Evolutionary conservation across 805 yeast species (phyloP), one percentile per base, ranked within the genome.

Genomic region (Ogataea ganodermae): DNA sequence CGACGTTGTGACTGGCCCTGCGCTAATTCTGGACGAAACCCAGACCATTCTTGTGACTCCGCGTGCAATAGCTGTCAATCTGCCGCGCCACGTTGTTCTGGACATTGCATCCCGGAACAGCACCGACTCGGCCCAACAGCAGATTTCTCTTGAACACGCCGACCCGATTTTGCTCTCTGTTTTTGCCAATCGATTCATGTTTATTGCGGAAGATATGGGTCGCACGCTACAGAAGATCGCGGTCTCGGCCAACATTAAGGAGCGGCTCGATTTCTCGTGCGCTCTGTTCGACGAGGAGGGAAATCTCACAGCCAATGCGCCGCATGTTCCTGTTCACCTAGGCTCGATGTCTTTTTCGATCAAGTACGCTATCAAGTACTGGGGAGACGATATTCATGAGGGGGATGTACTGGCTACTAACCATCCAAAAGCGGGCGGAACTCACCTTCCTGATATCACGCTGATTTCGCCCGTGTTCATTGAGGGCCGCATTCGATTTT

Each of bases 381-480:
- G 77, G 77, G 62, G 61, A 6, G 63, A 55, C n/a, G 49, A 69
- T 22, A 49, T 74, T 36, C 54, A 63, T 10, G 70, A 66, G 38
- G 78, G 78, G 50, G 78, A 74, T 59, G 68, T 74, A 28, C 55
- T 74, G 27, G 67, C 68, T 39, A 64, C 77, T 4, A 73, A 74
- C 48, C 67, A 66, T 44, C 78, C 78, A 6, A 59, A 60, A 27
- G 74, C 68, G 23, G 74, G 73, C 48, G 78, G 78, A 31, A 72
- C 76, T 2, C 78, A 73, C 56, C 60, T 74, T 24, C 78, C 77
- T 17, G 78, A 74, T 58, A 73, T 79, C 49, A 79, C 84, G 1
- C 75, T 79, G 26, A 75, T 79, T 21, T 74, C 83, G 0, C 84
- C 84, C 1, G 82, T 79, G 2, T 70, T 75, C 50, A 60, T 70